Conservation (phyloP, 73 alveolate species). For the Tetrahymena thermophila region DNA sequence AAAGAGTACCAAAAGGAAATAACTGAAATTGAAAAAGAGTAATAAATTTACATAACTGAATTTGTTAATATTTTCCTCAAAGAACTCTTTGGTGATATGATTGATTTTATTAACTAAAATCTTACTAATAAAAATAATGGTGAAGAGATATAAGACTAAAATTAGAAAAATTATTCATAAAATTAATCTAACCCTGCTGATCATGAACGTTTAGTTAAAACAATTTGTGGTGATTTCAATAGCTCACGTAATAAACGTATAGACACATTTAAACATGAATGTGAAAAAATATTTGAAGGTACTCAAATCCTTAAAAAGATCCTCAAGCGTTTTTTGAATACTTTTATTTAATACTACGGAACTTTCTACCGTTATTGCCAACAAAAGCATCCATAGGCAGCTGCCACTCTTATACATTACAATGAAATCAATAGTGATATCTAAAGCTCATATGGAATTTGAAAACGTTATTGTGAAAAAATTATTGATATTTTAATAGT, state of each 20-base stretch:
- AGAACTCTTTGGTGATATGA: constrained; percentile 34
- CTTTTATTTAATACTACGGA: constrained; percentile 24
- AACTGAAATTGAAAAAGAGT: constrained; percentile 17
- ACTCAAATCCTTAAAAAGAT: constrained; percentile 22
- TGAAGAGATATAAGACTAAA: not conserved
- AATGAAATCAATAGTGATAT: not conserved
- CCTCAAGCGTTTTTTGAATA: constrained; percentile 18
- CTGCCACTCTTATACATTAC: not conserved
- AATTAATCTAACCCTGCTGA: not conserved
- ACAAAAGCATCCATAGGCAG: constrained; percentile 12
- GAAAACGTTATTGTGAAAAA: not conserved
- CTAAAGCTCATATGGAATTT: not conserved
- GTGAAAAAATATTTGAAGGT: constrained; percentile 29
- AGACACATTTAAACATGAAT: constrained; percentile 23
- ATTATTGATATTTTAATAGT: not conserved
- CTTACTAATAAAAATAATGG: not conserved
- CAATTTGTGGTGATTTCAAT: constrained; percentile 19
- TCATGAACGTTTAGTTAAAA: constrained; percentile 26
- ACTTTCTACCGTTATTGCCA: constrained; percentile 22
- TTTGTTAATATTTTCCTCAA: constrained; percentile 8
- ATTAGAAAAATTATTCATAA: not conserved
- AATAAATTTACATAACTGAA: constrained; percentile 10
- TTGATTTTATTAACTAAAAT: constrained; percentile 26
- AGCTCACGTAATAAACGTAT: constrained; percentile 33
- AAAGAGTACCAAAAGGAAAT: constrained; percentile 32